Base-by-base conservation (phyloP, 495 filamentous ascomycete species). In the Tetracladium setigerum region DNA sequence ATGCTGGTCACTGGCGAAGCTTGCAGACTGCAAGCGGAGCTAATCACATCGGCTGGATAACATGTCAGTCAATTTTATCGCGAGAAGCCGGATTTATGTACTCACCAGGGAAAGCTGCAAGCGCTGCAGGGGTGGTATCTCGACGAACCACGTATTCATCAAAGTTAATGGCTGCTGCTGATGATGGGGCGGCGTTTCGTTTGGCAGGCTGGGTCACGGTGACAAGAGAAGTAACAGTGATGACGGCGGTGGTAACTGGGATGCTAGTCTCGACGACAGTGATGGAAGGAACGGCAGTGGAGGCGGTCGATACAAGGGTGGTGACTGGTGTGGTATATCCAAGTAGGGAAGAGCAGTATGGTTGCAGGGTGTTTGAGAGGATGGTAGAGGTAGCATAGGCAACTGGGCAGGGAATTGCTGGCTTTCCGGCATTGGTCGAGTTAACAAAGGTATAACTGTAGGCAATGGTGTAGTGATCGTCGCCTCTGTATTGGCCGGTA, bases 401-500 rank as follows among this genome's bases (percentile, higher is more conserved):
- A 16, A 36, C 34, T n/a, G 34, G 34, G 9, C 34, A 36, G 5
- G 34, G 34, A 9, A 36, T 36, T 36, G 34, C 34, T 36, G 34
- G 34, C 42, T 45, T 19, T 14, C 42, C 42, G 2, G 42, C 3
- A 18, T 45, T 15, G n/a, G 42, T 45, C 3, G 42, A 19, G 42
- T 45, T 45, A 47, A 32, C 19, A 7, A 41, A 49, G 40, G 37
- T 31, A 24, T 53, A 56, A 38, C 44, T 49, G 27, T 53, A 46
- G 16, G 36, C 19, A 35, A 53, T 49, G 15, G 50, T 49, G 24
- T 40, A 56, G 18, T 44, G 22, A 30, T 56, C 50, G 10, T n/a
- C 30, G 11, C 49, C 50, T 27, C 53, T 17, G 11, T 17, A 52
- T 36, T 58, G 56, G 15, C 56, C 56, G 15, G 30, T 41, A 44